Conservation (phyloP, 164 flowering plant species). For the Magnolia sinica region DNA sequence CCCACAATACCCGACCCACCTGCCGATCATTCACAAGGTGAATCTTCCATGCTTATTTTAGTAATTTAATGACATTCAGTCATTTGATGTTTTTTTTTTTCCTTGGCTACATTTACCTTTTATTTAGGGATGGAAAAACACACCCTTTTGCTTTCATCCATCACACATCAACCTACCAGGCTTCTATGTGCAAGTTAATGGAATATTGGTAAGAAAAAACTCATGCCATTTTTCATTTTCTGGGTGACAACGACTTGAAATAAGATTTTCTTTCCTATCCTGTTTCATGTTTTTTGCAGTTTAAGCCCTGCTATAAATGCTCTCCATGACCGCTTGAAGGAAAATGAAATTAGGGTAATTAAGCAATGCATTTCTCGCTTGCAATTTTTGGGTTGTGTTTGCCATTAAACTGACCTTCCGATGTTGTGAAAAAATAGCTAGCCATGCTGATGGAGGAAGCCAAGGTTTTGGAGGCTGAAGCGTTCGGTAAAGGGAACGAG, state of each 20-base stretch:
- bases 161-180: conserved; percentile 93
- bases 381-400: conserved; percentile 5
- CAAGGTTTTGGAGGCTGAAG: conserved; percentile 59
- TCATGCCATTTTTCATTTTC: conserved; percentile 6
- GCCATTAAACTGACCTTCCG: not conserved
- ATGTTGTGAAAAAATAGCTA: conserved; percentile 36
- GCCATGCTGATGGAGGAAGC: conserved; percentile 72
- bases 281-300: conserved; percentile 42
- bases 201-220: conserved; percentile 78
- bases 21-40: not conserved
- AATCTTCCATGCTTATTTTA: not conserved
- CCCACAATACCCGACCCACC: not conserved
- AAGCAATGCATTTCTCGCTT: conserved; percentile 1
- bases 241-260: conserved; percentile 5
- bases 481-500: conserved; percentile 36
- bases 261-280: not conserved
- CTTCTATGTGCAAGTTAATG: conserved; percentile 94
- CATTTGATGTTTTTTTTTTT: not conserved
- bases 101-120: not conserved
- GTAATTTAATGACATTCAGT: not conserved
- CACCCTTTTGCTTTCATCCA: conserved; percentile 90
- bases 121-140: conserved; percentile 65
- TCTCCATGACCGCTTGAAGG: conserved; percentile 73
- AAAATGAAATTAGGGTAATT: conserved; percentile 82
- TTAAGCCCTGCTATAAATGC: conserved; percentile 84